Evolutionary conservation across 2,329 filamentous ascomycete species (phyloP).

Genomic region (Fusarium torulosum): DNA sequence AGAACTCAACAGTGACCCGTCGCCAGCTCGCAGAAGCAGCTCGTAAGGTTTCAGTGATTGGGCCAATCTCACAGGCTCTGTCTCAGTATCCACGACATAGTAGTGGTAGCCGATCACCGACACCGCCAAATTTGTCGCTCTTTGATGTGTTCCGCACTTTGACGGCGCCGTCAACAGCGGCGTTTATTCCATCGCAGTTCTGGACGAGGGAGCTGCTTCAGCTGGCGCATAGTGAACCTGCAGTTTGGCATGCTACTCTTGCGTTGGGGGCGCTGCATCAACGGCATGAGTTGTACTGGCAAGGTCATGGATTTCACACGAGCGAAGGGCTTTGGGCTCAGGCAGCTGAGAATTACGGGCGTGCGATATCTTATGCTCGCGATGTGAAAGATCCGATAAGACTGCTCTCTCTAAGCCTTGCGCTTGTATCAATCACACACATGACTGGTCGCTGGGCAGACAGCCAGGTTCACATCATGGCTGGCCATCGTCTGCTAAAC

Average conservation of each 20-base stretch:
- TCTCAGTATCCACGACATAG: constrained; percentile 35
- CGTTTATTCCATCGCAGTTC: constrained; percentile 50
- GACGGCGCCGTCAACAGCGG: constrained; percentile 48
- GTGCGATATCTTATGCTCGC: constrained; percentile 48
- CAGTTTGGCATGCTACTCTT: constrained; percentile 53
- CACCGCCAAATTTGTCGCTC: constrained; percentile 34
- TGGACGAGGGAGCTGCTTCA: constrained; percentile 52
- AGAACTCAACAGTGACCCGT: constrained; percentile 46
- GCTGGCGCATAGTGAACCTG: constrained; percentile 52
- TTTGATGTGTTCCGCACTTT: constrained; percentile 55
- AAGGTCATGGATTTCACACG: constrained; percentile 12
- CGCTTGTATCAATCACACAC: constrained; percentile 51
- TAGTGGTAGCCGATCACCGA: constrained; percentile 2
- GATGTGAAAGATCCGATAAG: constrained; percentile 45
- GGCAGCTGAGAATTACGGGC: constrained; percentile 47
- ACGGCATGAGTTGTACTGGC: constrained; percentile 36
- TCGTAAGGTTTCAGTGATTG: constrained; percentile 47
- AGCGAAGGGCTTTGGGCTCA: constrained; percentile 29
- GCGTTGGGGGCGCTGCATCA: constrained; percentile 54
- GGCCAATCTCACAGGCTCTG: constrained; percentile 47
- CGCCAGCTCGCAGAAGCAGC: constrained; percentile 50
- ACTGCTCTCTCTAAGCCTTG: constrained; percentile 51
- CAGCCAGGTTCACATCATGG: constrained; percentile 49
- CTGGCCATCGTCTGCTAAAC: constrained; percentile 48
- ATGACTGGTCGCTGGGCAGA: constrained; percentile 51